Conservation (phyloP, 148 eudicot genomes). For the Heliosperma pusillum region DNA sequence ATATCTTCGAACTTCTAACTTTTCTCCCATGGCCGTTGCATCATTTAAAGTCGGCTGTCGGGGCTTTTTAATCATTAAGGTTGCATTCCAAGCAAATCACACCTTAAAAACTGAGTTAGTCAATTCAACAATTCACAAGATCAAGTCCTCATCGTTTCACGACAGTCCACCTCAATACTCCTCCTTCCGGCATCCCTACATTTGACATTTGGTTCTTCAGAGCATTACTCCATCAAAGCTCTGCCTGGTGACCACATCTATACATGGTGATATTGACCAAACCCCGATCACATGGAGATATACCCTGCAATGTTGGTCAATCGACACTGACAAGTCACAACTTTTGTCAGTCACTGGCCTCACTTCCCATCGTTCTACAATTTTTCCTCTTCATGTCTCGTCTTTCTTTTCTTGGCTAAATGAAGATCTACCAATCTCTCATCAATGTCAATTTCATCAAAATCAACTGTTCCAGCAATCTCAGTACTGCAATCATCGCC, state of each 20-base stretch:
- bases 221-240: not conserved
- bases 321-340: not conserved
- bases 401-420: slow-evolving; percentile 26
- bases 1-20: not conserved
- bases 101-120: not conserved
- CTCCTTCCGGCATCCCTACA: not conserved
- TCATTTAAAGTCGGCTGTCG: not conserved
- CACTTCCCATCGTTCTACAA: slow-evolving; percentile 25
- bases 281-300: not conserved
- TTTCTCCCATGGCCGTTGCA: not conserved
- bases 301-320: not conserved
- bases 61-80: not conserved
- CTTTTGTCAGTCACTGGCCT: not conserved
- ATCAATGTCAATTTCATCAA: not conserved
- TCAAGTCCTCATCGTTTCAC: not conserved
- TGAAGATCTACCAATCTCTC: slow-evolving; percentile 13
- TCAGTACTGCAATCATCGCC: not conserved
- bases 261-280: not conserved
- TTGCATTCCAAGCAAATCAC: not conserved
- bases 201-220: not conserved
- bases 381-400: slow-evolving; percentile 4
- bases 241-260: not conserved
- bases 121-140: not conserved
- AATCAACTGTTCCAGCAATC: slow-evolving; percentile 1
- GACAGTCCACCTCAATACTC: not conserved